phyloP scores from a whole-genome alignment of 75 land plant species.

The Picea sitchensis region DNA sequence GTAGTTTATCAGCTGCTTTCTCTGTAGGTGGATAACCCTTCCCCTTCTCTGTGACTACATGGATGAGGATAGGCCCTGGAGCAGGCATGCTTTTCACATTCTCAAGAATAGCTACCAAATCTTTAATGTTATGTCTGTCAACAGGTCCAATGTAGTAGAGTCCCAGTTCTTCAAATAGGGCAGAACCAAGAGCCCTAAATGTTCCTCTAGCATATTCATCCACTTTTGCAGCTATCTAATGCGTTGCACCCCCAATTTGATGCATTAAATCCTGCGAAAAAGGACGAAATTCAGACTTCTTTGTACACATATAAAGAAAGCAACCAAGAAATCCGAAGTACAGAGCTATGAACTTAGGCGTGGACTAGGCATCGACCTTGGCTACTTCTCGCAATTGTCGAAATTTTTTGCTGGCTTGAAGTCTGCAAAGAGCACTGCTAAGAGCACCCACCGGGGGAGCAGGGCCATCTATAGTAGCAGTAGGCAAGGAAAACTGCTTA shows the following conservation, averaged over 20 bases:
- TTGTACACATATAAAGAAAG: background rate
- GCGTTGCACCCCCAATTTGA: slow-evolving; percentile 78
- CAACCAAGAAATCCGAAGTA: background rate
- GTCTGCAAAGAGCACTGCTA: slow-evolving; percentile 86
- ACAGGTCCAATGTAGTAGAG: slow-evolving; percentile 91
- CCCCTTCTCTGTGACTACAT: slow-evolving; percentile 90
- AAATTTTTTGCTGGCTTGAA: slow-evolving; percentile 90
- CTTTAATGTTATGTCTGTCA: slow-evolving; percentile 80
- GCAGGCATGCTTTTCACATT: slow-evolving; percentile 74
- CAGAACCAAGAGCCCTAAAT: slow-evolving; percentile 83
- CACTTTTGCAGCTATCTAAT: slow-evolving; percentile 81
- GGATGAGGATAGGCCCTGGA: slow-evolving; percentile 79
- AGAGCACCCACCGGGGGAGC: slow-evolving; percentile 91
- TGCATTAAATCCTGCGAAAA: slow-evolving; percentile 58
- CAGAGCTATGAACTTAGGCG: background rate
- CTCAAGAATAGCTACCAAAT: slow-evolving; percentile 64
- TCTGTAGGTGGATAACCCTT: slow-evolving; percentile 86
- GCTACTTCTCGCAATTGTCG: slow-evolving; percentile 96
- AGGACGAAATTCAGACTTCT: background rate
- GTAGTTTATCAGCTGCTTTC: slow-evolving; percentile 75
- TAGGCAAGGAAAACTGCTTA: slow-evolving; percentile 88
- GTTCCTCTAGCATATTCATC: slow-evolving; percentile 91
- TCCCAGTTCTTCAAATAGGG: slow-evolving; percentile 85
- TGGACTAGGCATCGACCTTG: slow-evolving; percentile 44
- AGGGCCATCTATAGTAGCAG: slow-evolving; percentile 92